Conservation (phyloP, 306 rosid genomes). For the Trifolium repens region DNA sequence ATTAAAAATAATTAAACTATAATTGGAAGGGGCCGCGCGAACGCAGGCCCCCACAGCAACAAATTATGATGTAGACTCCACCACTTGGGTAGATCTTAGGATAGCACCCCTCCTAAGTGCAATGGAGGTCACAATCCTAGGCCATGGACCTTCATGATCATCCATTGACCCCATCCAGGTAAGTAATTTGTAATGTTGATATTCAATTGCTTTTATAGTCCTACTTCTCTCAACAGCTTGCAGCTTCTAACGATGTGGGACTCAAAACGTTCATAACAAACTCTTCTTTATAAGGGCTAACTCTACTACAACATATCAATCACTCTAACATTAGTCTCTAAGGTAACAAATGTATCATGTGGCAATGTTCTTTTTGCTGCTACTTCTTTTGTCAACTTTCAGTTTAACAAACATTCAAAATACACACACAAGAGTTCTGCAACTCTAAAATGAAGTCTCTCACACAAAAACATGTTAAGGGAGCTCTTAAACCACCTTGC, state of each 20-base stretch:
- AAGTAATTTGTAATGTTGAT: neutral
- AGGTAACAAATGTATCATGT: too few relatives aligned
- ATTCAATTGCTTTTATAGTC: neutral
- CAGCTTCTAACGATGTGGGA: neutral
- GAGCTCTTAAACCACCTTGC: too few relatives aligned
- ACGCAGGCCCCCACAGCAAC: constrained; percentile 59
- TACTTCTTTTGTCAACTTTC: too few relatives aligned
- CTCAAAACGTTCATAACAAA: neutral
- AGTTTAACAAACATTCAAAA: too few relatives aligned
- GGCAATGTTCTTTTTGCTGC: too few relatives aligned
- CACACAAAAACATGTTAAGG: too few relatives aligned
- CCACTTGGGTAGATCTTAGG: constrained; percentile 61
- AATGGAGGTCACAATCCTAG: constrained; percentile 23
- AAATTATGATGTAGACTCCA: constrained; percentile 59
- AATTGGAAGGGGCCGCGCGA: constrained; percentile 43
- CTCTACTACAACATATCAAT: neutral
- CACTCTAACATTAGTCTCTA: too few relatives aligned
- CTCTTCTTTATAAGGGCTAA: neutral
- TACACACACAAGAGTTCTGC: too few relatives aligned
- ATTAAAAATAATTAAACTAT: too few relatives aligned
- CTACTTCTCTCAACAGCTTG: neutral
- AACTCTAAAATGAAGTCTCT: too few relatives aligned
- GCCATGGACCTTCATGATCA: constrained; percentile 21
- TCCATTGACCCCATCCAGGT: neutral
- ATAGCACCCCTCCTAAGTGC: constrained; percentile 51